Percentiles rank a stretch among this genome's conserved stretches.
Conservation (phyloP, 148 eudicot genomes). For the Heliamphora exappendiculata region DNA sequence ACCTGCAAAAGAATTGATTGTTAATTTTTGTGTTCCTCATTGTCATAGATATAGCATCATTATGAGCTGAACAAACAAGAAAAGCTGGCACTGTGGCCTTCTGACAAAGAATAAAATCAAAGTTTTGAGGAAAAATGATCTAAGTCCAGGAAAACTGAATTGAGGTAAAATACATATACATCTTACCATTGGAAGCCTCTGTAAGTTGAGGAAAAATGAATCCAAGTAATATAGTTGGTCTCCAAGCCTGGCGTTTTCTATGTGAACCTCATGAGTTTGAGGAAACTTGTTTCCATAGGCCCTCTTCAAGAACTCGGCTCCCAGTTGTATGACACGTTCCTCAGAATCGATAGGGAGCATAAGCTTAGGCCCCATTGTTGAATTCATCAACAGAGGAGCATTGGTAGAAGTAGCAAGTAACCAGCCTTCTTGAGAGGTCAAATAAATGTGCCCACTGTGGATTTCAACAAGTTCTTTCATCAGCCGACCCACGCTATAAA, state of each 20-base stretch:
- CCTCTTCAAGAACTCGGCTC: constrained; percentile 69
- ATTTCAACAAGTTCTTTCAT: constrained; percentile 89
- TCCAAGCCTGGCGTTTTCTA: constrained; percentile 68
- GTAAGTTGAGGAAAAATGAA: constrained; percentile 77
- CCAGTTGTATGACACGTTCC: constrained; percentile 58
- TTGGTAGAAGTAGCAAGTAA: constrained; percentile 84
- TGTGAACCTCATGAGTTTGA: constrained; percentile 60
- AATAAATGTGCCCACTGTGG: constrained; percentile 84
- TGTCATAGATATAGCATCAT: not conserved
- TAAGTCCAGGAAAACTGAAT: not conserved
- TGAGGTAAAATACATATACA: not conserved
- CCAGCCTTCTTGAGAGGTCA: constrained; percentile 92
- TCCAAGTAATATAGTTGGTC: constrained; percentile 71
- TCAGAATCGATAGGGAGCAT: constrained; percentile 65
- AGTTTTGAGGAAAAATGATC: not conserved
- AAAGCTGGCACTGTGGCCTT: not conserved
- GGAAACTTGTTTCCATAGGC: constrained; percentile 42
- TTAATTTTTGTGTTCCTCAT: not conserved
- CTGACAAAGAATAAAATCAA: no score
- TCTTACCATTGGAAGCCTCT: constrained; percentile 91
- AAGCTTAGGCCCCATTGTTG: constrained; percentile 62
- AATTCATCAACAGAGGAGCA: constrained; percentile 60
- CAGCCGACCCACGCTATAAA: constrained; percentile 83
- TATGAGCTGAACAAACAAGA: constrained; percentile 7
- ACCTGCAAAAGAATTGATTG: constrained; percentile 42